Percentiles rank a stretch among this genome's conserved stretches.
Conservation (phyloP, 2,329 filamentous ascomycete genomes). For the Botrytis deweyae region DNA sequence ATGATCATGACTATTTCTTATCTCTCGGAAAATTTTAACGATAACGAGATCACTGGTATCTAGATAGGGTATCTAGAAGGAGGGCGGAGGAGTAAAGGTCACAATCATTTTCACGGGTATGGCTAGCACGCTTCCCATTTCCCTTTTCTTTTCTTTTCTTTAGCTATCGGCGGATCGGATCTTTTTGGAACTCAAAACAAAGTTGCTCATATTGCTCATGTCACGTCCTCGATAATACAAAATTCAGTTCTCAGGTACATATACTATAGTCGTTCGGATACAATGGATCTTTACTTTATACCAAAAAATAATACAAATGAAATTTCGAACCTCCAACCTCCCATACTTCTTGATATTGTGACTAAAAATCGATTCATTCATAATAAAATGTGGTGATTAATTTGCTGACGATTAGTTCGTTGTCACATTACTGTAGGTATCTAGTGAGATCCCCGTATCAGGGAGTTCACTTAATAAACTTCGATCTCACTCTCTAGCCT, state of each 20-base stretch:
- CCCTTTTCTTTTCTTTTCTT: neutral
- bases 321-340: neutral
- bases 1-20: conserved; percentile 18
- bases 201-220: conserved; percentile 28
- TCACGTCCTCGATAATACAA: conserved; percentile 25
- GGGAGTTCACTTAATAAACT: neutral
- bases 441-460: neutral
- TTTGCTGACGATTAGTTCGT: neutral
- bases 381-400: neutral
- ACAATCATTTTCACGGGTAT: conserved; percentile 29
- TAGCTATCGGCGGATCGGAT: conserved; percentile 22
- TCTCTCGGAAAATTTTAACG: conserved; percentile 22
- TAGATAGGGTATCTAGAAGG: conserved; percentile 19
- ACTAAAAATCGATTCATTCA: neutral
- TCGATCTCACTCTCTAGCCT: too few relatives aligned
- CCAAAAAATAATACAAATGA: conserved; percentile 19
- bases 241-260: conserved; percentile 30
- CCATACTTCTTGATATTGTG: neutral
- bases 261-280: conserved; percentile 23
- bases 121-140: conserved; percentile 20
- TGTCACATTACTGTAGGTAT: too few relatives aligned
- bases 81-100: conserved; percentile 24
- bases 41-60: conserved; percentile 23
- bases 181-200: conserved; percentile 30
- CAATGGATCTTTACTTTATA: conserved; percentile 16